Conservation (phyloP, 441 rosid genomes). For the Gossypium lobatum region DNA sequence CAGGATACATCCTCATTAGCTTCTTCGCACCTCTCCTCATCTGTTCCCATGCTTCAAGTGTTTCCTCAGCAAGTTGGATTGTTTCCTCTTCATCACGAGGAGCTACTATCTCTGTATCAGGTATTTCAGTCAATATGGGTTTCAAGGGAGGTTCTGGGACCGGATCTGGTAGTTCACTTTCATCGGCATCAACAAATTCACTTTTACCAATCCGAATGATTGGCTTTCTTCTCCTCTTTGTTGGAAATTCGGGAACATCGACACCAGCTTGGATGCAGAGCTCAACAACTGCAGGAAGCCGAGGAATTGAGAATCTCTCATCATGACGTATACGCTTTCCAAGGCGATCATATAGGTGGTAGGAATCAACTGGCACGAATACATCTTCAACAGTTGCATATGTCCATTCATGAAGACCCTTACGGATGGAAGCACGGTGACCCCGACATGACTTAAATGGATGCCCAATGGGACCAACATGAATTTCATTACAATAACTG, state of each 20-base stretch:
- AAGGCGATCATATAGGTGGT: conserved; percentile 76
- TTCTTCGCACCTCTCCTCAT: conserved; percentile 76
- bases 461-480: conserved; percentile 83
- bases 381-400: conserved; percentile 64
- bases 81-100: conserved; percentile 56
- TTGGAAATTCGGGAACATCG: conserved; percentile 59
- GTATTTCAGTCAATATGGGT: conserved; percentile 54
- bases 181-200: conserved; percentile 88
- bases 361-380: conserved; percentile 59
- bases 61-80: conserved; percentile 61
- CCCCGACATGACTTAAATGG: conserved; percentile 95
- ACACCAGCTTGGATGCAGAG: conserved; percentile 94
- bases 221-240: conserved; percentile 85
- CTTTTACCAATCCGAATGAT: conserved; percentile 64
- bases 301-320: conserved; percentile 72
- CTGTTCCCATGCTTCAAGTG: conserved; percentile 66
- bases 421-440: conserved; percentile 49
- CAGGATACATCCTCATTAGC: conserved; percentile 77
- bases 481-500: conserved; percentile 88
- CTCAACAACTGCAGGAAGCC: conserved; percentile 78
- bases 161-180: conserved; percentile 73
- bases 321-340: conserved; percentile 75
- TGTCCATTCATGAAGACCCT: conserved; percentile 82
- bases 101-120: conserved; percentile 43
- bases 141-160: conserved; percentile 39